Evolutionary conservation across 2,329 filamentous ascomycete species (phyloP).

Genomic region (Xylariomycetidae sp.): DNA sequence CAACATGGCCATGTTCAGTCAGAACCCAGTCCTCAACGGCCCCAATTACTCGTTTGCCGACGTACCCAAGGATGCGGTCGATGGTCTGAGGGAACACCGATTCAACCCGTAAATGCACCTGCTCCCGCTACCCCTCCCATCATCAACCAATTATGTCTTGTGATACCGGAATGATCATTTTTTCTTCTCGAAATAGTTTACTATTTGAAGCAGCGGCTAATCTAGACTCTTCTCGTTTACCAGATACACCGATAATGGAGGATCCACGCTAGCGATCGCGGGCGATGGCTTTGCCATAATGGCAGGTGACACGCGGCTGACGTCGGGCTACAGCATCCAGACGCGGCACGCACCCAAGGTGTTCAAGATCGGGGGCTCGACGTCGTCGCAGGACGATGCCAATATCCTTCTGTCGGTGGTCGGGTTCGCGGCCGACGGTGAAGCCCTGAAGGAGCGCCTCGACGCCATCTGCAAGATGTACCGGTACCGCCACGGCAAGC

Average conservation of each 20-base stretch:
- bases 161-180: too few relatives aligned
- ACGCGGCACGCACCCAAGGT: slow-evolving; percentile 92
- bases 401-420: slow-evolving; percentile 90
- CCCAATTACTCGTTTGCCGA: slow-evolving; percentile 67
- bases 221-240: slow-evolving; percentile 7
- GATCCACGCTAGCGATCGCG: slow-evolving; percentile 90
- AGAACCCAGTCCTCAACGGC: slow-evolving; percentile 64
- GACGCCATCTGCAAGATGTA: slow-evolving; percentile 98
- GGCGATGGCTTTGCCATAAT: slow-evolving; percentile 94
- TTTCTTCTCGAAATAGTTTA: too few relatives aligned
- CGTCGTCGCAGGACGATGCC: slow-evolving; percentile 76
- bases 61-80: slow-evolving; percentile 47
- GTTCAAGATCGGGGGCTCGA: slow-evolving; percentile 93
- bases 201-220: too few relatives aligned
- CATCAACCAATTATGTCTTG: too few relatives aligned
- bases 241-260: slow-evolving; percentile 97
- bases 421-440: slow-evolving; percentile 91
- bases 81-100: slow-evolving; percentile 65
- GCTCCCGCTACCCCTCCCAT: too few relatives aligned
- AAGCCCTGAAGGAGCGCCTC: slow-evolving; percentile 87
- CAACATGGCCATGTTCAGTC: slow-evolving; percentile 65
- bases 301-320: slow-evolving; percentile 93
- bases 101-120: slow-evolving; percentile 98
- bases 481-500: slow-evolving; percentile 95
- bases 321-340: slow-evolving; percentile 98